phyloP scores from a whole-genome alignment of 2,329 filamentous ascomycete species.

The Cercospora sp. region DNA sequence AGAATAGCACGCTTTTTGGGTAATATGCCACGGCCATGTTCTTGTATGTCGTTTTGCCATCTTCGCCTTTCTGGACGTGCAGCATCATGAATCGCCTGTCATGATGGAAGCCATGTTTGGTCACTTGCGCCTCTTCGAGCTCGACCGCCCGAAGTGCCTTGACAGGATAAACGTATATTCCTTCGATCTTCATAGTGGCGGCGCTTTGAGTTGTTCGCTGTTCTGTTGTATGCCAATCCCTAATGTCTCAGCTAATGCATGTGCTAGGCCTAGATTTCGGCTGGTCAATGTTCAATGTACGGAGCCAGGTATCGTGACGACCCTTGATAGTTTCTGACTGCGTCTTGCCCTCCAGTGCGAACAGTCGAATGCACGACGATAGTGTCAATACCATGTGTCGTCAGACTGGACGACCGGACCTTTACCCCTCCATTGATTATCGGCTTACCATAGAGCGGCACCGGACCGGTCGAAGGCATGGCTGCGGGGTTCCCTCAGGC shows the following conservation, averaged over 20 bases:
- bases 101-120: conserved; percentile 48
- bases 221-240: not conserved
- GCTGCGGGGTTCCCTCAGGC: not conserved
- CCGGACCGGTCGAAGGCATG: not conserved
- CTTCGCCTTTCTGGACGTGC: conserved; percentile 39
- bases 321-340: not conserved
- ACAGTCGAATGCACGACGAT: not conserved
- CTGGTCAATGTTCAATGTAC: not conserved
- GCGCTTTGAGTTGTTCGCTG: not conserved
- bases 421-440: not conserved
- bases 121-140: conserved; percentile 43
- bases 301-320: not conserved
- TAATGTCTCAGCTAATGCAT: not conserved
- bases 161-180: conserved; percentile 53
- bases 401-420: not conserved
- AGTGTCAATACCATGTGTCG: not conserved
- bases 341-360: not conserved
- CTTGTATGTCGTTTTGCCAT: conserved; percentile 34
- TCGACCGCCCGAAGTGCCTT: conserved; percentile 48
- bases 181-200: conserved; percentile 33
- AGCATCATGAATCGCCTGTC: conserved; percentile 50
- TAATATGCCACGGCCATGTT: conserved; percentile 48
- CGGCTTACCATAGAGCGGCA: not conserved
- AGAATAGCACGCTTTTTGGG: conserved; percentile 46
- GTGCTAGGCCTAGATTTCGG: not conserved